Percentiles rank a stretch among this genome's conserved stretches.
Evolutionary conservation across 768 basidiomycete genomes (phyloP).

Genomic region (Trametes maxima): DNA sequence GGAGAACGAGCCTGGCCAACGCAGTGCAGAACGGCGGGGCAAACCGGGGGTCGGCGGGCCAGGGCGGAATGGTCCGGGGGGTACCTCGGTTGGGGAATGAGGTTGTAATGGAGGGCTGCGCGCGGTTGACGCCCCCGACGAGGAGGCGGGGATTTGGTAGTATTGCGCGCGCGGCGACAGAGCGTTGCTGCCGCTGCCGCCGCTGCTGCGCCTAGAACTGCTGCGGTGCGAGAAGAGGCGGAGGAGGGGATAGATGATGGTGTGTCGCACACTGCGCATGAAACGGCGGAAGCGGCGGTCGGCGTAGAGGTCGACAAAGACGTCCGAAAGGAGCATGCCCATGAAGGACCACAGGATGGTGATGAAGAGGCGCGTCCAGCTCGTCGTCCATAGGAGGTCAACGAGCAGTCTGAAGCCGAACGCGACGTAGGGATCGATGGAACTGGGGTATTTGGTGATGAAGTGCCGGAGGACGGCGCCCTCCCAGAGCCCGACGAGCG

Average conservation of each 20-base stretch:
- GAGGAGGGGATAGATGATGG: slow-evolving; percentile 25
- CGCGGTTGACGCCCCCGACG: slow-evolving; percentile 21
- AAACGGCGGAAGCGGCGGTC: slow-evolving; percentile 39
- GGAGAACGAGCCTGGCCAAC: slow-evolving; percentile 31
- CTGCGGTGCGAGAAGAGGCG: slow-evolving; percentile 13
- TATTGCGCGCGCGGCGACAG: slow-evolving; percentile 25
- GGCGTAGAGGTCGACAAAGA: slow-evolving; percentile 48
- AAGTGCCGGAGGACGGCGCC: slow-evolving; percentile 76
- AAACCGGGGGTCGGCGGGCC: slow-evolving; percentile 4
- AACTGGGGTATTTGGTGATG: slow-evolving; percentile 62
- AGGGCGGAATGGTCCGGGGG: not conserved
- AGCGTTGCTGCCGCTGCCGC: slow-evolving; percentile 1
- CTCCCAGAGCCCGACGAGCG: slow-evolving; percentile 79
- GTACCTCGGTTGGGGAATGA: slow-evolving; percentile 4
- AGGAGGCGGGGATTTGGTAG: slow-evolving; percentile 20
- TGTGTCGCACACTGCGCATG: slow-evolving; percentile 29
- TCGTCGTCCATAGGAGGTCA: slow-evolving; percentile 69
- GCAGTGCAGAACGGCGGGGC: slow-evolving; percentile 26
- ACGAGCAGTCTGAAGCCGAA: slow-evolving; percentile 70
- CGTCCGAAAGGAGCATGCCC: slow-evolving; percentile 55
- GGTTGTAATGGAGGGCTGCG: slow-evolving; percentile 19
- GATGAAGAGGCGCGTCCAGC: slow-evolving; percentile 46
- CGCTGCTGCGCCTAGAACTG: not conserved
- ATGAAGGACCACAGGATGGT: slow-evolving; percentile 55
- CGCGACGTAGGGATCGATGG: slow-evolving; percentile 70